These are phyloP conservation scores for Phytophthora sojae DNA, from an alignment of 352 stramenopile species.

Conservation along the genomic window DNA sequence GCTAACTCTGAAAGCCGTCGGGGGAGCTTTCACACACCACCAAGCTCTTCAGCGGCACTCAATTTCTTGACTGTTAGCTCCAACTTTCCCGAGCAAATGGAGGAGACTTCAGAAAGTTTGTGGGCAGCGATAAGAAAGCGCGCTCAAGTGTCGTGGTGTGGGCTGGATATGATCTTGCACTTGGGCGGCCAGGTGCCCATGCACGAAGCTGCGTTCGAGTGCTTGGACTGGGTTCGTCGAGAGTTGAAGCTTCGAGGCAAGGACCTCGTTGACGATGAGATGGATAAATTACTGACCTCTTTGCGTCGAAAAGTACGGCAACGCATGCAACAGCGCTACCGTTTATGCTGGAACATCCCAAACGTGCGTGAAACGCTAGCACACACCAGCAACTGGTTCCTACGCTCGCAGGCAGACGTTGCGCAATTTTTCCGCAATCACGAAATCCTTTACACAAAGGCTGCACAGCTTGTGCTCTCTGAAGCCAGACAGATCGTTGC, in stretches of 20 bases:
- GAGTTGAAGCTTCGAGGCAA: slow-evolving; percentile 31
- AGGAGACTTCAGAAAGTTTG: slow-evolving; percentile 60
- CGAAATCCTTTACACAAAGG: slow-evolving; percentile 30
- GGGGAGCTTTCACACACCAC: slow-evolving; percentile 73
- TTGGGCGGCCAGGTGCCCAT: slow-evolving; percentile 79
- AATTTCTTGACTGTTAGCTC: slow-evolving; percentile 75
- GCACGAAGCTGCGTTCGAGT: slow-evolving; percentile 72
- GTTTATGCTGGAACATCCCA: slow-evolving; percentile 68
- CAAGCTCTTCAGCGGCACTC: slow-evolving; percentile 23
- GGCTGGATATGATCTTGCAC: slow-evolving; percentile 76
- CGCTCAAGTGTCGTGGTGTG: slow-evolving; percentile 66
- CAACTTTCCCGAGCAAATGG: slow-evolving; percentile 72
- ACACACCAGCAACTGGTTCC: slow-evolving; percentile 73
- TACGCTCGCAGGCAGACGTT: slow-evolving; percentile 62
- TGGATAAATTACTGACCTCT: slow-evolving; percentile 2
- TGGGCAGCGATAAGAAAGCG: slow-evolving; percentile 62
- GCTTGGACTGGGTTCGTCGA: slow-evolving; percentile 60
- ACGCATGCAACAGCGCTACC: slow-evolving; percentile 81
- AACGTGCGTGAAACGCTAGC: slow-evolving; percentile 68
- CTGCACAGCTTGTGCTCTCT: slow-evolving; percentile 49
- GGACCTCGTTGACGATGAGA: slow-evolving; percentile 3
- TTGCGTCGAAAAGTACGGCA: slow-evolving; percentile 52
- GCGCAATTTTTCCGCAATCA: slow-evolving; percentile 69
- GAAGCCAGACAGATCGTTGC: slow-evolving; percentile 58
- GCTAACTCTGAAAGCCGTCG: slow-evolving; percentile 55